Base-by-base conservation (phyloP, 2,329 filamentous ascomycete genomes). In the Pseudocercospora fuligena region DNA sequence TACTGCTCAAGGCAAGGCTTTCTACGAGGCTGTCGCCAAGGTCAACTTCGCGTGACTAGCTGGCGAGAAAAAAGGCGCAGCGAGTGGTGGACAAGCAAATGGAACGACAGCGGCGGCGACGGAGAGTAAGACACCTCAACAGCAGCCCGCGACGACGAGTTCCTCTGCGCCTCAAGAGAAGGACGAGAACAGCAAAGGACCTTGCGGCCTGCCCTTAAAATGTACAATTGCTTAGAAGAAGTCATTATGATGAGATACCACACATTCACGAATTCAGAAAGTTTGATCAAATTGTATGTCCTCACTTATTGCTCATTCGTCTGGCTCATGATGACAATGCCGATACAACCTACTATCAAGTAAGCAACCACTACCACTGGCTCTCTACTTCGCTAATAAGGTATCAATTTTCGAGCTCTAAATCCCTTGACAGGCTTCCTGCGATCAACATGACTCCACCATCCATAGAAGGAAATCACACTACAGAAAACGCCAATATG, bases 21-120 rank as follows among this genome's bases (percentile, higher is more conserved):
- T 98, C 84, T 97, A 92, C 82, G 82, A 91, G 80, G 83, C 87
- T 66, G 87, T 97, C 63, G 81, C 87, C 77, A 94, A 93, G 87
- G 85, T 87, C 73, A 85, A 83, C 80, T 75, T 75, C 61, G 86
- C 86, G 74, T 97, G 92, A 97, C 90, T 95, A 83, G 86, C 92
- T 91, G 90, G 83, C 68, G 80, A 84, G 3, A 16, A 66, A 57
- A 64, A 61, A 57, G 63, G 60, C 46, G 54, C 53, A 60, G 67
- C 65, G 58, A 59, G 31, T 63, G 60, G 61, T 51, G 64, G 63
- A 66, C 59, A 64, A 64, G 61, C 54, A 51, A 61, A 61, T 57
- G 63, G 63, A 40, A 59, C 65, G 53, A 60, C 61, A 36, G 63
- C 64, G 33, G 57, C 66, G 54, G 47, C 54, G 63, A 33, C 53